Percentiles rank a stretch among this genome's conserved stretches.
These are phyloP conservation scores for Polychaeton citri DNA, from an alignment of 2,329 filamentous ascomycete genomes.

Conservation along the genomic window DNA sequence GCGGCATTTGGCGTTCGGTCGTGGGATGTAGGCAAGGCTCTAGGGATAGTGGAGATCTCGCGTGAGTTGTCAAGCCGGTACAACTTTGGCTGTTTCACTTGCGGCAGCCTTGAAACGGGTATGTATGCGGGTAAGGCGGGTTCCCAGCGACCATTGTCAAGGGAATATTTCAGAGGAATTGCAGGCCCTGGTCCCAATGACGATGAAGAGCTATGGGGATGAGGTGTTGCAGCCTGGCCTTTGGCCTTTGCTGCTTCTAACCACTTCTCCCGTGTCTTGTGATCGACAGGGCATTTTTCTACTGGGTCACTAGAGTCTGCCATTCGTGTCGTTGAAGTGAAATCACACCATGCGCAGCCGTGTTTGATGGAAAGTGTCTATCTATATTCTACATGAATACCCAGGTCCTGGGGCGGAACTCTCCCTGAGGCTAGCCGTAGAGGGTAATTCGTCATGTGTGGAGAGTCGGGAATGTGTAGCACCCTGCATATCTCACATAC, in stretches of 20 bases:
- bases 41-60: slow-evolving; percentile 63
- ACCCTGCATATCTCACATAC: too few species aligned
- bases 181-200: slow-evolving; percentile 11
- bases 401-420: too few species aligned
- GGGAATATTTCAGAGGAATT: slow-evolving; percentile 16
- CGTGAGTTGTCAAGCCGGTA: slow-evolving; percentile 49
- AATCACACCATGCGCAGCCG: too few species aligned
- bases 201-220: slow-evolving; percentile 8
- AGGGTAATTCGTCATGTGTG: too few species aligned
- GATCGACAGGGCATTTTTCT: slow-evolving; percentile 70
- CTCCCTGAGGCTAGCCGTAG: too few species aligned
- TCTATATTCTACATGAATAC: too few species aligned
- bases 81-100: slow-evolving; percentile 14
- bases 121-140: slow-evolving; percentile 9
- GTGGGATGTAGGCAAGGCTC: slow-evolving; percentile 25
- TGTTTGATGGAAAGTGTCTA: too few species aligned
- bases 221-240: slow-evolving; percentile 16
- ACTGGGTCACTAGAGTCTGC: too few species aligned
- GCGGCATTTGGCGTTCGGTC: slow-evolving; percentile 25
- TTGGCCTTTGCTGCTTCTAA: slow-evolving; percentile 51
- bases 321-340: too few species aligned
- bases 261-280: slow-evolving; percentile 80
- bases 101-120: slow-evolving; percentile 9
- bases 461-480: too few species aligned
- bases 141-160: slow-evolving; percentile 21